Conservation (phyloP, 2,329 filamentous ascomycete genomes). For the Thelonectria blattea region DNA sequence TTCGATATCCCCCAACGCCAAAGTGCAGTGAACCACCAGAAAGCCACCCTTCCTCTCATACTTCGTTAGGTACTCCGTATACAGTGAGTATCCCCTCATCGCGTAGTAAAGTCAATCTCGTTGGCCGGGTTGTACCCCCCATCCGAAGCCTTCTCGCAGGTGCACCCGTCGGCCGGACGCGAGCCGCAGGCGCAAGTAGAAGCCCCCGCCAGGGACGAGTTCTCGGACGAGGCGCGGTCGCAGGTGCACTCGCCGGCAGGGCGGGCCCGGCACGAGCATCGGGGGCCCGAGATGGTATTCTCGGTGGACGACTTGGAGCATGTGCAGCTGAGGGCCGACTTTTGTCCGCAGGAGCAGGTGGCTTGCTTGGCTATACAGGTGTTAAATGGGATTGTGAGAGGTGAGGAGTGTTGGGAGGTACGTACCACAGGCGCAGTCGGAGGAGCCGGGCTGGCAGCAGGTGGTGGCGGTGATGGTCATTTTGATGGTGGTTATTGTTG, state of each 20-base stretch:
- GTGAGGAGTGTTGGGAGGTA: conserved; percentile 17
- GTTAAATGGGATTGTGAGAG: conserved; percentile 4
- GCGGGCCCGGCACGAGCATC: conserved; percentile 84
- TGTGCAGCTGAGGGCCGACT: conserved; percentile 83
- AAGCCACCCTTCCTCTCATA: neutral
- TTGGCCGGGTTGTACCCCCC: conserved; percentile 66
- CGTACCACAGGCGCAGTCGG: conserved; percentile 64
- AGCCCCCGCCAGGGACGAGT: conserved; percentile 62
- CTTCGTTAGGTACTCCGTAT: no score
- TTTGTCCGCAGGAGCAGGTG: conserved; percentile 88
- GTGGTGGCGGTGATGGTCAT: conserved; percentile 49
- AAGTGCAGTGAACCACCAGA: neutral
- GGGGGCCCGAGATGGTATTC: conserved; percentile 74
- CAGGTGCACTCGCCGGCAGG: conserved; percentile 84
- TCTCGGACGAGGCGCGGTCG: conserved; percentile 73
- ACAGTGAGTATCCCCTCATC: conserved; percentile 6
- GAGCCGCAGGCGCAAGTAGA: conserved; percentile 80
- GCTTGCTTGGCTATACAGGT: conserved; percentile 61
- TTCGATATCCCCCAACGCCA: neutral
- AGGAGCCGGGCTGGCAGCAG: conserved; percentile 62
- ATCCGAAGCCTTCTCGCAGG: conserved; percentile 77
- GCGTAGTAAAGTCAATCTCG: conserved; percentile 89
- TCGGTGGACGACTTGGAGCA: conserved; percentile 79
- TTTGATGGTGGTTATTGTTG: conserved; percentile 36
- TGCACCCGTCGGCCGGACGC: conserved; percentile 74